Evolutionary conservation across 306 rosid genomes (phyloP).

Genomic region (Lathyrus sativus): DNA sequence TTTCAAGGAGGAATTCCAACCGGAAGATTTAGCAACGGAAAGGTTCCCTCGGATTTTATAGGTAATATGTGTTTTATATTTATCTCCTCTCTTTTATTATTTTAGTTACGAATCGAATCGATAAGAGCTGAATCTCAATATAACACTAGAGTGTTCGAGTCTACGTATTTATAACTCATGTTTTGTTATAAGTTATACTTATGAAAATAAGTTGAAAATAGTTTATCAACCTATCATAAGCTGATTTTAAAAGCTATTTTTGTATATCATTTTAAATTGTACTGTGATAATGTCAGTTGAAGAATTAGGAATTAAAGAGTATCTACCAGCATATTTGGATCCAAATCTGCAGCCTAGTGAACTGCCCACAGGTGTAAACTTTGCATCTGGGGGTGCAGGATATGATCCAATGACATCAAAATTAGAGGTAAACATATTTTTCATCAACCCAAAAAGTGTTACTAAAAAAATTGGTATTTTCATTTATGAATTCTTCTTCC

Average conservation of each 20-base stretch:
- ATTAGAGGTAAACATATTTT: conserved; percentile 41
- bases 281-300: conserved; percentile 41
- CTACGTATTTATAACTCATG: no score
- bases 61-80: conserved; percentile 14
- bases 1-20: conserved; percentile 40
- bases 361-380: conserved; percentile 63
- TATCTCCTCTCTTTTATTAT: no score
- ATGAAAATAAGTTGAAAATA: no score
- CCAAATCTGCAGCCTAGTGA: conserved; percentile 56
- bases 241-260: background rate
- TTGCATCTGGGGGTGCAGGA: conserved; percentile 86
- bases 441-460: background rate
- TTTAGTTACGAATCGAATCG: no score
- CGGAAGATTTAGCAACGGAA: conserved; percentile 47
- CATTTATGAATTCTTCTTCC: background rate
- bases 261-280: background rate
- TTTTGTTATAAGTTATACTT: no score
- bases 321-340: conserved; percentile 63
- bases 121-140: no score
- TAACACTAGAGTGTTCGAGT: no score
- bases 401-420: conserved; percentile 68
- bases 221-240: no score
- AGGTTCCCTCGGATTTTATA: conserved; percentile 42
- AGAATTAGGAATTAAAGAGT: conserved; percentile 61
- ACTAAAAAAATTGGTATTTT: background rate